Percentiles rank a stretch among this genome's conserved stretches.
Conservation (phyloP, 805 yeast genomes). For the Yarrowia sp. region DNA sequence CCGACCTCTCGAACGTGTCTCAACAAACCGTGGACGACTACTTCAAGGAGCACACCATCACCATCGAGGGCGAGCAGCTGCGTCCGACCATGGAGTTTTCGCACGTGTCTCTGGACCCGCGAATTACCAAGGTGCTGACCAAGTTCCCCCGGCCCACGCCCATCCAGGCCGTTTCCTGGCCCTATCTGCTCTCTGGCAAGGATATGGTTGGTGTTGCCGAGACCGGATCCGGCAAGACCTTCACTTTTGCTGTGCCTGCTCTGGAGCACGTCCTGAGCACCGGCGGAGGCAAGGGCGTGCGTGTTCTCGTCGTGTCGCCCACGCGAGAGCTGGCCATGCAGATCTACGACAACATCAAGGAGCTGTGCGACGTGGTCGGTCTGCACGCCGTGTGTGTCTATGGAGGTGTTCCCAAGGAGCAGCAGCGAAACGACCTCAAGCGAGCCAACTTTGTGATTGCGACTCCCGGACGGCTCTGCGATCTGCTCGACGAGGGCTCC, state of each 20-base stretch:
- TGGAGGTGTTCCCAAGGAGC: conserved; percentile 97
- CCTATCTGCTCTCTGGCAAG: conserved; percentile 68
- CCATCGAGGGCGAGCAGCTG: conserved; percentile 69
- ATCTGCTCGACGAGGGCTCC: conserved; percentile 84
- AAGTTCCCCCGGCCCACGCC: conserved; percentile 92
- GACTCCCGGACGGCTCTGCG: conserved; percentile 96
- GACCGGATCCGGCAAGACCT: conserved; percentile 97
- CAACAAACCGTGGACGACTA: conserved; percentile 56
- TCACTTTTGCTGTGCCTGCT: conserved; percentile 98
- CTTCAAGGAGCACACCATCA: conserved; percentile 67
- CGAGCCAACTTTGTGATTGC: conserved; percentile 76
- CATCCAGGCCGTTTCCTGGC: conserved; percentile 94
- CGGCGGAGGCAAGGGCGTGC: conserved; percentile 48
- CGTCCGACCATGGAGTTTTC: conserved; percentile 71
- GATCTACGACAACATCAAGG: conserved; percentile 75
- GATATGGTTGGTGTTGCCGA: conserved; percentile 98
- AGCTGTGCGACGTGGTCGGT: conserved; percentile 57
- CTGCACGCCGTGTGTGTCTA: conserved; percentile 80
- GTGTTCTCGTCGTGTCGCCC: conserved; percentile 86
- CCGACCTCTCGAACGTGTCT: conserved; percentile 8
- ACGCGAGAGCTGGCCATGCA: conserved; percentile 97
- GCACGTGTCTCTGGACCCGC: conserved; percentile 54
- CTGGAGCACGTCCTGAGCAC: conserved; percentile 56
- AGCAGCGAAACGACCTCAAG: conserved; percentile 69
- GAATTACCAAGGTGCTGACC: conserved; percentile 58